phyloP scores from a whole-genome alignment of 2,329 filamentous ascomycete genomes.

The Neurospora sp. region DNA sequence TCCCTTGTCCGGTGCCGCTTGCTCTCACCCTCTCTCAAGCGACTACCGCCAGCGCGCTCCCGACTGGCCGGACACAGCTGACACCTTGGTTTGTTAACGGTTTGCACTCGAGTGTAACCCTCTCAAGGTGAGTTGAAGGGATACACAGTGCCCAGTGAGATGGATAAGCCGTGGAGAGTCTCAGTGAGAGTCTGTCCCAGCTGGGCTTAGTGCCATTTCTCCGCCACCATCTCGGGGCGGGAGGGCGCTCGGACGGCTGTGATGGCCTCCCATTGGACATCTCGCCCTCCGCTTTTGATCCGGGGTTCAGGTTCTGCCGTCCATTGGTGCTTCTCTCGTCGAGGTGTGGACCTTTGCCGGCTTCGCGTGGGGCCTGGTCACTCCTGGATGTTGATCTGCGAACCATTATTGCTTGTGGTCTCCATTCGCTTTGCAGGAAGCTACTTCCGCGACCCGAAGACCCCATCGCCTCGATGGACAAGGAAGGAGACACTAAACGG shows the following conservation, averaged over 20 bases:
- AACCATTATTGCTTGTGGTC: not conserved
- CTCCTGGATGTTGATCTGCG: not conserved
- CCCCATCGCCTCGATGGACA: not conserved
- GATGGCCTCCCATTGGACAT: slow-evolving; percentile 10
- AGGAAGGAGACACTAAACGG: not conserved
- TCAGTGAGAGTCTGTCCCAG: slow-evolving; percentile 2
- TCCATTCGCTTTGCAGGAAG: not conserved
- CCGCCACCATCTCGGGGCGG: slow-evolving; percentile 5
- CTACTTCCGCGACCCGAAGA: not conserved
- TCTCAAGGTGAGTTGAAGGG: slow-evolving; percentile 8
- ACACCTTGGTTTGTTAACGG: slow-evolving; percentile 1
- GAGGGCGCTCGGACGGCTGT: not conserved
- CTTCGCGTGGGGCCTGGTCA: not conserved
- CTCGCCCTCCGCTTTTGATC: not conserved
- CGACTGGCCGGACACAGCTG: not conserved
- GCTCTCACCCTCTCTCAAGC: slow-evolving; percentile 3
- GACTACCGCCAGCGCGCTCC: slow-evolving; percentile 5
- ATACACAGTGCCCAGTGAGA: slow-evolving; percentile 1
- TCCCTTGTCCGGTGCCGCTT: not conserved
- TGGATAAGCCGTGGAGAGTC: not conserved
- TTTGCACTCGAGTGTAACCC: not conserved
- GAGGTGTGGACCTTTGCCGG: not conserved
- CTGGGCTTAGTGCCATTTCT: slow-evolving; percentile 13
- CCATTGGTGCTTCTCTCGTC: not conserved
- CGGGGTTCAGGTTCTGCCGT: slow-evolving; percentile 7